Evolutionary conservation across 179 eudicot genomes (phyloP).

Genomic region (Silene coronaria): DNA sequence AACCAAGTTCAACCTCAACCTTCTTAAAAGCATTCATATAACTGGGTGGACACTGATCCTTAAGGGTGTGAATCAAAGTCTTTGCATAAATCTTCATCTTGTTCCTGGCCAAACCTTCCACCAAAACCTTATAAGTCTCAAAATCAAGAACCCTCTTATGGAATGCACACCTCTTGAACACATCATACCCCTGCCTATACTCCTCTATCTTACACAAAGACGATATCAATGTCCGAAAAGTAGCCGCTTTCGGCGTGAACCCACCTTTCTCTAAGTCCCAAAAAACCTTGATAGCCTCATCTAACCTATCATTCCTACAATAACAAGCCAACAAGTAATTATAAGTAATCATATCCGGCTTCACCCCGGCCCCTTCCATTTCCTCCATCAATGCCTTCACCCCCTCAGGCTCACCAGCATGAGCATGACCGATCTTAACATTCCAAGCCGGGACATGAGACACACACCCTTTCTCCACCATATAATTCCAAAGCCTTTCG

Average conservation of each 20-base stretch:
- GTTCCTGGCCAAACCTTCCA: constrained; percentile 53
- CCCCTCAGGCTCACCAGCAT: constrained; percentile 43
- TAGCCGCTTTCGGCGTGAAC: constrained; percentile 54
- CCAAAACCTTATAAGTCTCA: too few relatives aligned
- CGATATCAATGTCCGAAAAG: constrained; percentile 59
- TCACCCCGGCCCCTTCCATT: constrained; percentile 45
- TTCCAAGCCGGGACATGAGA: constrained; percentile 62
- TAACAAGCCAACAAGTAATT: constrained; percentile 67
- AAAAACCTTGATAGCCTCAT: constrained; percentile 59
- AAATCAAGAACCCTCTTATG: constrained; percentile 63
- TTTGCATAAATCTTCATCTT: constrained; percentile 47
- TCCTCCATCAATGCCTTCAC: constrained; percentile 64
- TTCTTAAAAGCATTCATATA: constrained; percentile 56
- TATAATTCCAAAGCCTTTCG: constrained; percentile 59
- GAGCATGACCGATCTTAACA: constrained; percentile 47
- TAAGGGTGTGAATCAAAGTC: constrained; percentile 51
- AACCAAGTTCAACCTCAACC: constrained; percentile 57
- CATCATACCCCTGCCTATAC: constrained; percentile 50
- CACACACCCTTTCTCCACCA: constrained; percentile 48
- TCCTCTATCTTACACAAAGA: constrained; percentile 49
- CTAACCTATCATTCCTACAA: constrained; percentile 54
- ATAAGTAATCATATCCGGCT: too few relatives aligned
- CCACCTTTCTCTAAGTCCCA: constrained; percentile 43
- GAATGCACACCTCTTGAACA: constrained; percentile 61
- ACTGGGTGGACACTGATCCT: constrained; percentile 62